These are phyloP conservation scores for Leucosporidium yakuticum DNA, from an alignment of 768 basidiomycete genomes.

Conservation along the genomic window DNA sequence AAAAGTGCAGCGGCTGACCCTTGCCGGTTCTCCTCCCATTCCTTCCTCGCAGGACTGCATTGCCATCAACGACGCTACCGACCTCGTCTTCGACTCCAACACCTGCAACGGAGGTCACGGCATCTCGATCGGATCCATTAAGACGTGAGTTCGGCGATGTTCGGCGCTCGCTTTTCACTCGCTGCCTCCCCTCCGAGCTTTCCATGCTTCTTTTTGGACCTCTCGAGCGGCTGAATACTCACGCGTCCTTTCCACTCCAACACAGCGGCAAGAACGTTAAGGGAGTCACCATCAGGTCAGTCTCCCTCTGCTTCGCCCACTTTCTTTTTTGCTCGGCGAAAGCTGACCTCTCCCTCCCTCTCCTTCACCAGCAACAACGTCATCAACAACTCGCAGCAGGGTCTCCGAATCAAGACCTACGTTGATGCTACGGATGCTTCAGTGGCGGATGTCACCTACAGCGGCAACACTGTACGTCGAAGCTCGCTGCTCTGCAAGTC, in stretches of 20 bases:
- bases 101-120: slow-evolving; percentile 53
- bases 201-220: no score
- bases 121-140: slow-evolving; percentile 51
- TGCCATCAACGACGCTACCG: slow-evolving; percentile 9
- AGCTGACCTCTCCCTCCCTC: neutral
- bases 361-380: neutral
- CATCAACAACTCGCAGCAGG: slow-evolving; percentile 48
- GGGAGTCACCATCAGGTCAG: slow-evolving; percentile 7
- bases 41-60: neutral
- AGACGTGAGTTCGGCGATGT: neutral
- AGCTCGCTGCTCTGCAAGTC: no score
- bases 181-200: no score
- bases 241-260: no score
- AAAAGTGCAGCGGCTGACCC: no score
- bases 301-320: neutral
- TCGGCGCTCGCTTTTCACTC: neutral
- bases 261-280: slow-evolving; percentile 21
- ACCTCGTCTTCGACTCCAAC: slow-evolving; percentile 4
- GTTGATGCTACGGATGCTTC: slow-evolving; percentile 28
- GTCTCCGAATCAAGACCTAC: slow-evolving; percentile 54
- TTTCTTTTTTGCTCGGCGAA: no score
- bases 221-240: no score
- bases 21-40: neutral
- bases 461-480: slow-evolving; percentile 51
- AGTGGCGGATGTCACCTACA: slow-evolving; percentile 35